phyloP scores from a whole-genome alignment of 495 filamentous ascomycete species.

The Annulohypoxylon nitens region DNA sequence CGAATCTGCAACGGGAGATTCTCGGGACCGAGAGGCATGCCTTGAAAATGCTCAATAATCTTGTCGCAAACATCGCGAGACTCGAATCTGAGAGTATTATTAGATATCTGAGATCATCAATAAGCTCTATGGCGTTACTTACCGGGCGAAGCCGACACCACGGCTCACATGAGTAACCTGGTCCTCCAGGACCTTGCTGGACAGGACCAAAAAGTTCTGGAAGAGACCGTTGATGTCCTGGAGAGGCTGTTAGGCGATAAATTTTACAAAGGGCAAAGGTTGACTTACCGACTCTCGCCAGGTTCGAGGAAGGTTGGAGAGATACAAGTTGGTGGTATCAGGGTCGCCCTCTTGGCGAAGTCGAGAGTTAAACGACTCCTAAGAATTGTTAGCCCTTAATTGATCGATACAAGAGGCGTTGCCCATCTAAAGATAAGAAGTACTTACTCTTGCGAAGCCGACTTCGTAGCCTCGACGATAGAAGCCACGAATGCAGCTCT shows the following conservation, averaged over 20 bases:
- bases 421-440: not conserved
- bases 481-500: slow-evolving; percentile 96
- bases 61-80: slow-evolving; percentile 87
- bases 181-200: slow-evolving; percentile 93
- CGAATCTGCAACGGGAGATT: slow-evolving; percentile 88
- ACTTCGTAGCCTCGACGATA: slow-evolving; percentile 94
- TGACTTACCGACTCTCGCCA: slow-evolving; percentile 79
- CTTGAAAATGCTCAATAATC: slow-evolving; percentile 86
- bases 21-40: slow-evolving; percentile 75
- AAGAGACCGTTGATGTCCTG: slow-evolving; percentile 84
- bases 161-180: slow-evolving; percentile 84
- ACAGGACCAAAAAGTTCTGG: slow-evolving; percentile 83
- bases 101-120: slow-evolving; percentile 35
- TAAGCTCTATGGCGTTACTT: slow-evolving; percentile 40
- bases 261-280: not conserved
- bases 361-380: slow-evolving; percentile 97
- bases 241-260: slow-evolving; percentile 24
- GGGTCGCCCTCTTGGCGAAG: slow-evolving; percentile 92
- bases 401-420: not conserved
- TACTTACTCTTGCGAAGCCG: slow-evolving; percentile 86
- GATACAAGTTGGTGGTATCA: slow-evolving; percentile 92
- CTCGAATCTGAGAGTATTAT: slow-evolving; percentile 75
- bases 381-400: slow-evolving; percentile 11
- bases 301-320: slow-evolving; percentile 93
- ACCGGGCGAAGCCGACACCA: slow-evolving; percentile 98